Percentiles rank a stretch among this genome's conserved stretches.
These are phyloP conservation scores for Russula griseocarnosa DNA, from an alignment of 768 basidiomycete genomes.

Conservation along the genomic window DNA sequence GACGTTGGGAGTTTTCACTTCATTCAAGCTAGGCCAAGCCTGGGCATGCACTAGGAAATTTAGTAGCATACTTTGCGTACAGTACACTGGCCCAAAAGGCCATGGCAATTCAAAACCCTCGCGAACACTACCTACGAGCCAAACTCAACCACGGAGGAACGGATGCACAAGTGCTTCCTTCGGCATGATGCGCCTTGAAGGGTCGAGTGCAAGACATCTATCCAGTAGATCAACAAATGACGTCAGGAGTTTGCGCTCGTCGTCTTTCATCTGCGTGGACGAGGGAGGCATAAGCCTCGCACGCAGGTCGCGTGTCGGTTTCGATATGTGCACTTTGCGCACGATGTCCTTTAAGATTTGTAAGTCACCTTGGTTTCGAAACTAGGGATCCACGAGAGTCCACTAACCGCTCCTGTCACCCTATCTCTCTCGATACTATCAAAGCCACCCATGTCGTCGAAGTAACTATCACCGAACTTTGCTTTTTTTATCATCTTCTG, in stretches of 20 bases:
- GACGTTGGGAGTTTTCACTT: neutral
- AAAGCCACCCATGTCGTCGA: conserved; percentile 90
- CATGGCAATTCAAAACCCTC: neutral
- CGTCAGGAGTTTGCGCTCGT: conserved; percentile 73
- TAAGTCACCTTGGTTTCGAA: conserved; percentile 24
- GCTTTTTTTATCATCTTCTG: conserved; percentile 92
- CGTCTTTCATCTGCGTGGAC: conserved; percentile 77
- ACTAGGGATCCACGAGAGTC: conserved; percentile 9
- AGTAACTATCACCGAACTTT: conserved; percentile 87
- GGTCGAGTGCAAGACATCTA: conserved; percentile 85
- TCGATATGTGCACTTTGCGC: conserved; percentile 77
- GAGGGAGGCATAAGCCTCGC: conserved; percentile 77
- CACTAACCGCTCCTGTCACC: conserved; percentile 75
- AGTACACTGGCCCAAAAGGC: conserved; percentile 1
- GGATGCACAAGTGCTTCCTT: conserved; percentile 85
- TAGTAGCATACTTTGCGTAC: conserved; percentile 18
- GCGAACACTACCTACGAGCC: neutral
- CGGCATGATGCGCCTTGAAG: conserved; percentile 80
- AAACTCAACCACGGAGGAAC: conserved; percentile 65
- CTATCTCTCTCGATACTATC: conserved; percentile 79
- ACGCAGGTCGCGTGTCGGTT: conserved; percentile 76
- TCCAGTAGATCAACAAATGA: conserved; percentile 89
- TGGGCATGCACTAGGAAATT: conserved; percentile 3
- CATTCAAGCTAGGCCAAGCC: neutral
- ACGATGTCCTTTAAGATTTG: conserved; percentile 60